Percentiles rank a stretch among this genome's conserved stretches.
Evolutionary conservation across 306 rosid genomes (phyloP).

Genomic region (Citrullus mucosospermus): DNA sequence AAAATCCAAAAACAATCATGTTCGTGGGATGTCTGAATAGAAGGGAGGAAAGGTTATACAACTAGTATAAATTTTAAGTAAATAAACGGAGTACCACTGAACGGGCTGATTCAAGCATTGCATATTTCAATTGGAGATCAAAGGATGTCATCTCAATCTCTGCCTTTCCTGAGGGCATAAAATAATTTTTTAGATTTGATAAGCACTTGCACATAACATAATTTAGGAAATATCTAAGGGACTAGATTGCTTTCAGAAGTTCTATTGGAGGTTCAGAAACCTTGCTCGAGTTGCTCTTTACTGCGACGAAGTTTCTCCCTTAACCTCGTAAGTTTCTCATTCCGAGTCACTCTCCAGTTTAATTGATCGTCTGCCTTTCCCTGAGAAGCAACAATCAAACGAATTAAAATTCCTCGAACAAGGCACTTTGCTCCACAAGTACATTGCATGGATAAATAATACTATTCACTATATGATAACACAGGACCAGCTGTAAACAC

Average conservation of each 20-base stretch:
- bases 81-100: constrained; percentile 40
- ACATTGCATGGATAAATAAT: background rate
- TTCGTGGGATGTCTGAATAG: background rate
- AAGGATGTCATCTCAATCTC: constrained; percentile 39
- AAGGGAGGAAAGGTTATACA: background rate
- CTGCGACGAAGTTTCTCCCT: constrained; percentile 51
- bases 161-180: constrained; percentile 49
- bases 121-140: constrained; percentile 54
- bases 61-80: background rate
- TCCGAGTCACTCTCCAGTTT: constrained; percentile 72
- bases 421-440: background rate
- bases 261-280: constrained; percentile 14
- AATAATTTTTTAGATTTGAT: constrained; percentile 12
- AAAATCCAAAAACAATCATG: constrained; percentile 14
- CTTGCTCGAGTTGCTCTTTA: constrained; percentile 55
- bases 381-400: constrained; percentile 26
- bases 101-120: constrained; percentile 62
- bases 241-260: constrained; percentile 4
- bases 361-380: constrained; percentile 82
- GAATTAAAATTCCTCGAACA: background rate
- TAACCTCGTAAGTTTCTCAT: constrained; percentile 64
- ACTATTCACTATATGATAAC: background rate
- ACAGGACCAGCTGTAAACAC: background rate
- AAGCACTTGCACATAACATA: background rate
- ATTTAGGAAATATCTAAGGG: background rate